Evolutionary conservation across 768 basidiomycete genomes (phyloP).

Genomic region (Boletus vinaceobasis): DNA sequence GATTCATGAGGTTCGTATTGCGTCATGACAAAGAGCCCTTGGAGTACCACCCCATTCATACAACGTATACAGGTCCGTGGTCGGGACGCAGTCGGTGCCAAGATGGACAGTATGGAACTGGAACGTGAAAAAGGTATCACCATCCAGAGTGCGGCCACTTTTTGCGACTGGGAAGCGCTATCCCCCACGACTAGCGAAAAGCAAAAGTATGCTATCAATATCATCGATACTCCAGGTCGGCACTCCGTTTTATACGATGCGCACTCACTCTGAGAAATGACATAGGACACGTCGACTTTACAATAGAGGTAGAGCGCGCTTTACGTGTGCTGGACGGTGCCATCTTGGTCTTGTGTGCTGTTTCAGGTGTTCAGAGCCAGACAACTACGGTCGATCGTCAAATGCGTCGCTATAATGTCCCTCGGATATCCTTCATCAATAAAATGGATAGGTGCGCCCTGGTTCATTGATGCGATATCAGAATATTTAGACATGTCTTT

Average conservation of each 20-base stretch:
- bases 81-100: conserved; percentile 92
- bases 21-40: background rate
- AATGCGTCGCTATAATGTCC: conserved; percentile 96
- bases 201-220: conserved; percentile 91
- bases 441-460: conserved; percentile 87
- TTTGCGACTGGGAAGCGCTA: conserved; percentile 89
- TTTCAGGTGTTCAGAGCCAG: conserved; percentile 96
- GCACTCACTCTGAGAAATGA: background rate
- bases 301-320: conserved; percentile 97
- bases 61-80: conserved; percentile 67
- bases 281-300: conserved; percentile 98
- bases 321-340: conserved; percentile 96
- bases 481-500: background rate
- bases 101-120: conserved; percentile 99
- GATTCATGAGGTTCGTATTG: conserved; percentile 84
- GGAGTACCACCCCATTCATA: background rate
- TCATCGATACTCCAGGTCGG: conserved; percentile 94
- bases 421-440: conserved; percentile 94
- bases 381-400: conserved; percentile 98
- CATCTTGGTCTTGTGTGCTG: conserved; percentile 93
- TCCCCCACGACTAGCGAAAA: conserved; percentile 58
- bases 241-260: background rate
- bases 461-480: background rate
- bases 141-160: conserved; percentile 97
- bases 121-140: conserved; percentile 99